Evolutionary conservation across 2,329 filamentous ascomycete genomes (phyloP).

Genomic region (Pseudogymnoascus sp.): DNA sequence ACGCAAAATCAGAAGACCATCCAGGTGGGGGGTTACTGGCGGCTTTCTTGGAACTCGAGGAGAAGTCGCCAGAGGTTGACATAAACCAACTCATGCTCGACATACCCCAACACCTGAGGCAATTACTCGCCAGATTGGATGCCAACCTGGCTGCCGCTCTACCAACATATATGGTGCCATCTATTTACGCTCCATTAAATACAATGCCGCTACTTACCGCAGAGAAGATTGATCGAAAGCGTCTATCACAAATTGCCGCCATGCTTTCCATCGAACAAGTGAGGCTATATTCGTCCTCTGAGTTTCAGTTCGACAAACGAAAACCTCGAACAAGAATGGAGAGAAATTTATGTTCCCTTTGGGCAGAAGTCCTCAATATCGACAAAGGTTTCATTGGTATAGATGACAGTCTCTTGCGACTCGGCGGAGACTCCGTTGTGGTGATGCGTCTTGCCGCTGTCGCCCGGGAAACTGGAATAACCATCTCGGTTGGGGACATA

Average conservation of each 20-base stretch:
- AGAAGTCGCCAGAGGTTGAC: slow-evolving; percentile 21
- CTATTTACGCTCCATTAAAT: slow-evolving; percentile 21
- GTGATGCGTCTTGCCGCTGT: slow-evolving; percentile 35
- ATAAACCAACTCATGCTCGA: slow-evolving; percentile 14
- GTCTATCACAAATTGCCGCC: slow-evolving; percentile 13
- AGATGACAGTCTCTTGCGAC: slow-evolving; percentile 35
- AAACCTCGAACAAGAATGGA: slow-evolving; percentile 20
- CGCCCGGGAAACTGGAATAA: slow-evolving; percentile 2
- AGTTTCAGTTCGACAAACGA: not conserved
- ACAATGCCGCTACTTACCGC: slow-evolving; percentile 22
- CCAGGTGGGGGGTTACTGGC: slow-evolving; percentile 38
- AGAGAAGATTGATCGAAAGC: slow-evolving; percentile 28
- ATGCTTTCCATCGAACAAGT: not conserved
- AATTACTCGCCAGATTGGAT: not conserved
- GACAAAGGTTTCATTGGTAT: slow-evolving; percentile 26
- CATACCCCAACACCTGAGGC: not conserved
- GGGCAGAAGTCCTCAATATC: slow-evolving; percentile 11
- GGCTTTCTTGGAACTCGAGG: slow-evolving; percentile 40
- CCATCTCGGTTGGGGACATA: slow-evolving; percentile 8
- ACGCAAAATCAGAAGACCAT: slow-evolving; percentile 23
- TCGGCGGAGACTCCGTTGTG: slow-evolving; percentile 39
- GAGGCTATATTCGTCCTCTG: not conserved
- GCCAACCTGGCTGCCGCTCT: slow-evolving; percentile 9
- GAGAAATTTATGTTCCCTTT: slow-evolving; percentile 12
- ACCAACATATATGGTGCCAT: slow-evolving; percentile 25